Evolutionary conservation across 495 filamentous ascomycete species (phyloP).

Genomic region (Apiosordaria backusii): DNA sequence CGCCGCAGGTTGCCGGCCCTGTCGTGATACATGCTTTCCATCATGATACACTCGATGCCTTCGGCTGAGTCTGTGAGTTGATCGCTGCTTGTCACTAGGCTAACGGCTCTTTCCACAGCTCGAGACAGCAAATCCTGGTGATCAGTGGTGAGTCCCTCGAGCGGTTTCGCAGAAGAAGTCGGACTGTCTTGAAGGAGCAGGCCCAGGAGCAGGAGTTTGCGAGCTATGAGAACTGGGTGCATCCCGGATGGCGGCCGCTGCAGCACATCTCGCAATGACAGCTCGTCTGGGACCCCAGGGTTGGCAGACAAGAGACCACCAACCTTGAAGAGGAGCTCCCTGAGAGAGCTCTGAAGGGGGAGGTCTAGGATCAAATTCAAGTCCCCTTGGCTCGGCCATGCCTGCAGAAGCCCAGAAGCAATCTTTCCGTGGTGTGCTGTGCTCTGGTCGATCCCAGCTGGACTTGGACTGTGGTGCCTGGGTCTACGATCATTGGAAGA

Average conservation of each 20-base stretch:
- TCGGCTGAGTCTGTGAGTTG: slow-evolving; percentile 45
- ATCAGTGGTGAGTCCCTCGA: slow-evolving; percentile 12
- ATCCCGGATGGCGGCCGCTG: slow-evolving; percentile 34
- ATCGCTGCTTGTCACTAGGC: slow-evolving; percentile 49
- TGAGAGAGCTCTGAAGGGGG: neutral
- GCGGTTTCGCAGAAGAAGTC: slow-evolving; percentile 7
- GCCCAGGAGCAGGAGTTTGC: slow-evolving; percentile 40
- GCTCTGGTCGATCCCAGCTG: no score
- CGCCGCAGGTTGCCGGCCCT: slow-evolving; percentile 46
- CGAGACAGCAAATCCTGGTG: slow-evolving; percentile 36
- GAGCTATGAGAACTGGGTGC: slow-evolving; percentile 47
- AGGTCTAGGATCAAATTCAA: neutral
- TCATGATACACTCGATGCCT: slow-evolving; percentile 50
- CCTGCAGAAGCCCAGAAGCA: neutral
- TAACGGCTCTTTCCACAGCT: slow-evolving; percentile 34
- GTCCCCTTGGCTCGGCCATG: neutral
- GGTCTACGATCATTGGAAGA: no score
- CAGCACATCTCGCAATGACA: slow-evolving; percentile 21
- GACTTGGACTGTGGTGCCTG: no score
- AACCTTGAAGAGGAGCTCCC: neutral
- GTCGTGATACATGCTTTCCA: slow-evolving; percentile 47
- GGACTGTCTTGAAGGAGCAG: slow-evolving; percentile 41
- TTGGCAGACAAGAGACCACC: neutral
- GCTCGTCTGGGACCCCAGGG: neutral
- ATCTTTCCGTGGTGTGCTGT: neutral